These are phyloP conservation scores for Mayamaea pseudoterrestris DNA, from an alignment of 108 stramenopile genomes.

Conservation along the genomic window DNA sequence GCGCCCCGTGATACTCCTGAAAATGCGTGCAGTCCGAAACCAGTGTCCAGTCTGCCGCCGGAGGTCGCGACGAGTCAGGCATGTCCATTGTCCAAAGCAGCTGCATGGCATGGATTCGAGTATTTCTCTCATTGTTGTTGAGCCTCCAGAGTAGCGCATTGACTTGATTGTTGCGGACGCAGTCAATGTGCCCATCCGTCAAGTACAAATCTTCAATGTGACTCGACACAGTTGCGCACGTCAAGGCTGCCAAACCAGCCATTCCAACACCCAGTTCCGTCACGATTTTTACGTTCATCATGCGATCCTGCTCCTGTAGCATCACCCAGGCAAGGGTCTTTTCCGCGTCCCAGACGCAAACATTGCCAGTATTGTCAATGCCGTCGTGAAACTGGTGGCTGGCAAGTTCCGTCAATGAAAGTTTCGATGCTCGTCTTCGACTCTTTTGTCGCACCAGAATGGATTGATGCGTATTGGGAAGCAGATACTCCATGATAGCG, in stretches of 20 bases:
- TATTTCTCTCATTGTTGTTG: background rate
- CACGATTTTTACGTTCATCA: slow-evolving; percentile 6
- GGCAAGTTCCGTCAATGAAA: too few species aligned
- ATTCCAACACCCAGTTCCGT: slow-evolving; percentile 69
- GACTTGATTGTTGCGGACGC: slow-evolving; percentile 47
- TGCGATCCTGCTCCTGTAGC: background rate
- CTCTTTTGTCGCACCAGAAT: too few species aligned
- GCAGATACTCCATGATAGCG: too few species aligned
- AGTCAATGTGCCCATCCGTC: slow-evolving; percentile 66
- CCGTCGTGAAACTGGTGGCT: too few species aligned
- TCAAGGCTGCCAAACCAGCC: slow-evolving; percentile 62
- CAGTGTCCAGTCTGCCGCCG: slow-evolving; percentile 20
- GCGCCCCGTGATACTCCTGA: slow-evolving; percentile 60
- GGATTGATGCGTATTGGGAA: too few species aligned
- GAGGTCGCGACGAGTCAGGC: slow-evolving; percentile 4
- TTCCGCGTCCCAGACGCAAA: slow-evolving; percentile 77
- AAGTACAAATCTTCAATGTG: slow-evolving; percentile 29
- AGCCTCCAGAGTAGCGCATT: slow-evolving; percentile 15
- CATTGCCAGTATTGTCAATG: slow-evolving; percentile 73
- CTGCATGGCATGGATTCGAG: slow-evolving; percentile 8
- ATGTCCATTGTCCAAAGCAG: slow-evolving; percentile 51
- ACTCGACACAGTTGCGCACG: slow-evolving; percentile 3
- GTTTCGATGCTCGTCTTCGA: too few species aligned
- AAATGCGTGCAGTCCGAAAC: slow-evolving; percentile 75
- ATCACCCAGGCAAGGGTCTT: slow-evolving; percentile 25